Base-by-base conservation (phyloP, 371 early-diverging fungal species). In the Cokeromyces recurvatus region DNA sequence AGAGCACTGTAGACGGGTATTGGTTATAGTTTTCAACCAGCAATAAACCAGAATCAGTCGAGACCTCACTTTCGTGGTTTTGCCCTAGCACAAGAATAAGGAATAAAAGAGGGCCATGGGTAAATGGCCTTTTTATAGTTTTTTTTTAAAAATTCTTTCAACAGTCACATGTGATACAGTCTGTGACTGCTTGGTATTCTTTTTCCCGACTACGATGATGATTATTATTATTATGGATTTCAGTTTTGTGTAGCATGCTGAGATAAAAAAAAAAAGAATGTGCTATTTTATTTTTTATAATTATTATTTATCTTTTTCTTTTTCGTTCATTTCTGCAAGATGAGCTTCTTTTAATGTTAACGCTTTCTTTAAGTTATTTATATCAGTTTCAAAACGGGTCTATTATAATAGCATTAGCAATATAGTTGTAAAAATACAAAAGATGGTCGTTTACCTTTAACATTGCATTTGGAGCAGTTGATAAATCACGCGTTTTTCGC, bases 1-100 rank as follows among this genome's bases (percentile, higher is more conserved):
- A 61, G 44, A 54, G 68, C 55, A 63, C 64, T 40, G 56, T 57
- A 65, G 68, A 74, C 74, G 74, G 74, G 62, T 64, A 74, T 74
- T 74, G 74, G 74, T 70, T 69, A 62, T 74, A 74, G 74, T 74
- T 74, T 74, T 74, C 74, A 74, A 74, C 71, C 74, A 74, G 74
- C 74, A 74, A 74, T 70, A 70, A 70, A 65, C 74, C 71, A 68
- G 74, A 66, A 70, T 74, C 74, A 60, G 74, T 74, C 65, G 31
- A 51, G 56, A 70, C 74, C 71, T 74, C 74, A 74, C 71, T 63
- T 65, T 66, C 74, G 65, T 68, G 71, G 74, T 65, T 70, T 63
- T 74, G 74, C 74, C 74, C 74, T 57, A 68, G 74, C 74, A 74
- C 74, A 74, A 74, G 67, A 62, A 74, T 74, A 35, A 46, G 25